These are phyloP conservation scores for Fusarium nelsonii DNA, from an alignment of 2,329 filamentous ascomycete genomes.

Conservation along the genomic window DNA sequence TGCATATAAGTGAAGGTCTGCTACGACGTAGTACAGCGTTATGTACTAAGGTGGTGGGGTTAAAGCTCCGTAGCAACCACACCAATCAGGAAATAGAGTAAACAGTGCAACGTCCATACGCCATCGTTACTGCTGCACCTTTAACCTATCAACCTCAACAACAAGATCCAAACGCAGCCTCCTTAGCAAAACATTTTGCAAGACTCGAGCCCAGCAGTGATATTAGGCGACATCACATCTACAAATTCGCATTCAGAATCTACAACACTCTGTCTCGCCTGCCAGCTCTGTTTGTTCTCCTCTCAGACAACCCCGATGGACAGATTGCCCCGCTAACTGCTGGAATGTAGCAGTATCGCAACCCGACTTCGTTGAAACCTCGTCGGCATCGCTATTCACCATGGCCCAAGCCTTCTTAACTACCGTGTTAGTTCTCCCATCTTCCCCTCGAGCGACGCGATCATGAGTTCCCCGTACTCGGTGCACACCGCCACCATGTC, in stretches of 20 bases:
- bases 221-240: slow-evolving; percentile 20
- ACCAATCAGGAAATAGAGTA: slow-evolving; percentile 51
- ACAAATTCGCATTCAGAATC: slow-evolving; percentile 9
- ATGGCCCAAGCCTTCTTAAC: slow-evolving; percentile 59
- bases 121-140: slow-evolving; percentile 31
- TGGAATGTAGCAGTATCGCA: slow-evolving; percentile 54
- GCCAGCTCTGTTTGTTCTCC: slow-evolving; percentile 32
- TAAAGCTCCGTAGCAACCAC: slow-evolving; percentile 49
- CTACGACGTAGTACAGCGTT: background rate
- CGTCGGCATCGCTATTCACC: slow-evolving; percentile 33
- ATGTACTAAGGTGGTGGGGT: slow-evolving; percentile 37
- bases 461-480: slow-evolving; percentile 8
- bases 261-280: slow-evolving; percentile 33
- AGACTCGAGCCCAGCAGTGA: slow-evolving; percentile 22
- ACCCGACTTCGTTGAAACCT: slow-evolving; percentile 23
- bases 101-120: slow-evolving; percentile 44
- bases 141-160: slow-evolving; percentile 36
- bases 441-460: background rate
- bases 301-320: slow-evolving; percentile 16
- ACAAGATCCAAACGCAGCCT: slow-evolving; percentile 16
- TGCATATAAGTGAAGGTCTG: background rate
- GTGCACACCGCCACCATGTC: slow-evolving; percentile 46
- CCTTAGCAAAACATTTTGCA: slow-evolving; percentile 19
- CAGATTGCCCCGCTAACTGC: slow-evolving; percentile 57
- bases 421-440: slow-evolving; percentile 55